These are phyloP conservation scores for Astraeus odoratus DNA, from an alignment of 768 basidiomycete genomes.

Conservation along the genomic window DNA sequence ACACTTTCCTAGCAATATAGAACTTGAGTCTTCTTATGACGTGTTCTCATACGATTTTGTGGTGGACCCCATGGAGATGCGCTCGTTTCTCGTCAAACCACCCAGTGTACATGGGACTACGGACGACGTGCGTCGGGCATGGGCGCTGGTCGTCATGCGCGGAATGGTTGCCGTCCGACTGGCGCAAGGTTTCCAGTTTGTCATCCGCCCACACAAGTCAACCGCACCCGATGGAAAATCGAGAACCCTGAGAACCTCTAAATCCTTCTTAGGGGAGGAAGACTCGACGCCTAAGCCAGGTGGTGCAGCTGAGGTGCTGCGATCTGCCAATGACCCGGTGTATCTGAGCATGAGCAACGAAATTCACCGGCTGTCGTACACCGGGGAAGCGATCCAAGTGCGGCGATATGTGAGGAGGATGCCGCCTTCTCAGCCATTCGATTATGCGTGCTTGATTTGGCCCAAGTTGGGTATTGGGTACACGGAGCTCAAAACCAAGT, in stretches of 20 bases:
- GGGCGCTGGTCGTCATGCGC: constrained; percentile 79
- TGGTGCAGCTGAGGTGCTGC: constrained; percentile 62
- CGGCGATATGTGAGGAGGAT: constrained; percentile 75
- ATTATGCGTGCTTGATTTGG: constrained; percentile 92
- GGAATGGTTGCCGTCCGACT: constrained; percentile 92
- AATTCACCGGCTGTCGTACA: constrained; percentile 88
- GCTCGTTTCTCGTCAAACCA: constrained; percentile 78
- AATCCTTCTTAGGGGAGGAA: constrained; percentile 54
- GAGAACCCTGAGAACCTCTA: constrained; percentile 36
- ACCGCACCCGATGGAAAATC: constrained; percentile 27
- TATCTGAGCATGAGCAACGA: constrained; percentile 95
- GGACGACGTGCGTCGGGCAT: constrained; percentile 58
- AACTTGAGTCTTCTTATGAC: constrained; percentile 72
- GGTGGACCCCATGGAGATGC: constrained; percentile 76
- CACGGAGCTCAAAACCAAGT: constrained; percentile 68
- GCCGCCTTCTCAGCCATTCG: constrained; percentile 53
- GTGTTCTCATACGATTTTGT: constrained; percentile 87
- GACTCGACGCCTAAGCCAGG: constrained; percentile 45
- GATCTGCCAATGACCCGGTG: constrained; percentile 59
- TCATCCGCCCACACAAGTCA: constrained; percentile 43
- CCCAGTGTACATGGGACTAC: constrained; percentile 39
- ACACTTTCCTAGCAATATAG: constrained; percentile 69
- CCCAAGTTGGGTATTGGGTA: constrained; percentile 85
- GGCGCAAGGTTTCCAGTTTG: constrained; percentile 92
- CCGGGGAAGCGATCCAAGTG: constrained; percentile 86